Evolutionary conservation across 192 early-diverging fungal species (phyloP), one percentile per base, ranked within the genome.

Genomic region (Coemansia sp.): DNA sequence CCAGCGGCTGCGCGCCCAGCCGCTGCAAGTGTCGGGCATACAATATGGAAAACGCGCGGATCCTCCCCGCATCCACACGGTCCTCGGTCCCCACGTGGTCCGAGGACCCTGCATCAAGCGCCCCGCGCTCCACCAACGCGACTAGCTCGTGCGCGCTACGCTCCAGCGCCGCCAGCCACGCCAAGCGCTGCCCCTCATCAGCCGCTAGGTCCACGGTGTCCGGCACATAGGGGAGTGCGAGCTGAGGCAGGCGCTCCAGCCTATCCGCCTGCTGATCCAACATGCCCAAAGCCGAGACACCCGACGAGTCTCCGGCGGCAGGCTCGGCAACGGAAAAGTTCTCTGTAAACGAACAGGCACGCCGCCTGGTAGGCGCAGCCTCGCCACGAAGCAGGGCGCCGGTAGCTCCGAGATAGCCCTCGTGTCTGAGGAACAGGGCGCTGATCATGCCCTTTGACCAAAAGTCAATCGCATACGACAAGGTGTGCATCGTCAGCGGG

Each of bases 371-470:
- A 20, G 39, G 44, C 53, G 69, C 58, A 8, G 24, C 69, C 34
- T 16, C 71, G 62, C 63, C 43, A 31, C 52, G 39, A 13, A 40
- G 39, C n/a, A 46, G 69, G 16, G 97, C 97, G 8, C 97, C 97
- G 31, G 94, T 89, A 1, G 96, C 95, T 15, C 97, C 97, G 39
- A 99, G 81, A 67, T 95, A 97, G 8, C 97, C 97, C 85, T 99
- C 97, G 78, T 99, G 97, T 47, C 96, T 92, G 53, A 99, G 76
- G 71, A 99, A 99, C 47, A 96, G 78, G 8, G 97, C 96, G 75
- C 93, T 93, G 72, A 95, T 97, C 60, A 91, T 86, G 31, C 96
- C 97, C 70, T 95, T 92, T 38, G 95, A 97, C 97, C 97, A 99
- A 76, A 95, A 99, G 62, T 95, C 88, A 68, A 99, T 96, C 58